Percentiles rank a stretch among this genome's conserved stretches.
Evolutionary conservation across 192 early-diverging fungal genomes (phyloP).

Genomic region (Coemansia sp.): DNA sequence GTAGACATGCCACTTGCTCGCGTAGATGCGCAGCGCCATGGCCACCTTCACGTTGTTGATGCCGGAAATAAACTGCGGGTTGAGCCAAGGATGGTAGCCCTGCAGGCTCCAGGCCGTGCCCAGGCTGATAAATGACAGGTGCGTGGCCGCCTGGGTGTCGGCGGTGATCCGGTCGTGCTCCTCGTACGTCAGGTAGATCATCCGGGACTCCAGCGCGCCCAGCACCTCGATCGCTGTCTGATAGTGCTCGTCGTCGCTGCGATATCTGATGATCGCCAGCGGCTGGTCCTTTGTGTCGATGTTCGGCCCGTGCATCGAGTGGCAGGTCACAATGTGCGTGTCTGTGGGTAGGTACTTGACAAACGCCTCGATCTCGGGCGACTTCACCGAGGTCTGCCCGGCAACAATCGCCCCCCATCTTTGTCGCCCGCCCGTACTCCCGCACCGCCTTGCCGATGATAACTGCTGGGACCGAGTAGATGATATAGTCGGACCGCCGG

Average conservation of each 20-base stretch:
- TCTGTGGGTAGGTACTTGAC: conserved; percentile 80
- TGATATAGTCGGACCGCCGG: conserved; percentile 79
- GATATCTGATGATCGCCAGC: conserved; percentile 75
- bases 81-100: conserved; percentile 83
- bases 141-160: conserved; percentile 96
- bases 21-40: conserved; percentile 89
- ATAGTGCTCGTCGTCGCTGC: conserved; percentile 59
- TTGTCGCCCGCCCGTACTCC: conserved; percentile 86
- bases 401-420: conserved; percentile 81
- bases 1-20: conserved; percentile 97
- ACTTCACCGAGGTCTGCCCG: conserved; percentile 96
- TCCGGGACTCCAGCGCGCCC: conserved; percentile 70
- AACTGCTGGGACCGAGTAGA: conserved; percentile 94
- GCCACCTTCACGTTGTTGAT: conserved; percentile 97
- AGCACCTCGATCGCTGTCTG: conserved; percentile 61
- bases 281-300: conserved; percentile 80
- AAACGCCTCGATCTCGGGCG: conserved; percentile 89
- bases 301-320: conserved; percentile 93
- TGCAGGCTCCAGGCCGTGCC: conserved; percentile 90
- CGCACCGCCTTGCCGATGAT: conserved; percentile 75
- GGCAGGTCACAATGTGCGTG: conserved; percentile 91
- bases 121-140: conserved; percentile 91
- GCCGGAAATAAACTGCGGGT: conserved; percentile 81
- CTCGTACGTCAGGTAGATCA: conserved; percentile 72
- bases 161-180: conserved; percentile 96